phyloP scores from a whole-genome alignment of 202 grass and related monocot species.

The Digitaria exilis region DNA sequence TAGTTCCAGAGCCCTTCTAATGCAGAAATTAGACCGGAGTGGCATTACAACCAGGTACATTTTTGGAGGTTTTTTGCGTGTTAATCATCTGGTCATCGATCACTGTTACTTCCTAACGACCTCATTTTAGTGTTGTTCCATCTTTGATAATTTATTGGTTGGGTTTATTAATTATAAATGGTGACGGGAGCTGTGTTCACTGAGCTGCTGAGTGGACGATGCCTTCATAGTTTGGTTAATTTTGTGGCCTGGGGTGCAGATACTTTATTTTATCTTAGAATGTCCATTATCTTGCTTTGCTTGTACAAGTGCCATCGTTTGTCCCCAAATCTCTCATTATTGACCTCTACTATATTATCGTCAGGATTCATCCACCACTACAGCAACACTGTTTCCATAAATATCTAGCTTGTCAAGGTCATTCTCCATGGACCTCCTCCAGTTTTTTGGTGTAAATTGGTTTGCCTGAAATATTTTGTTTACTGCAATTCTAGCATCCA shows the following conservation, averaged over 20 bases:
- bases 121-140: neutral
- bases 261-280: slow-evolving; percentile 23
- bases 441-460: slow-evolving; percentile 38
- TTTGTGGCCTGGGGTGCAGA: neutral
- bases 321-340: slow-evolving; percentile 44
- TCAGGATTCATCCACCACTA: slow-evolving; percentile 62
- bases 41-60: slow-evolving; percentile 70
- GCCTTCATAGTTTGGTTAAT: neutral
- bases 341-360: slow-evolving; percentile 63
- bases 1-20: slow-evolving; percentile 92
- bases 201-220: neutral
- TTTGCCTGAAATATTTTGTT: slow-evolving; percentile 40
- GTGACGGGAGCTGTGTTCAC: neutral
- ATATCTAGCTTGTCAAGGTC: slow-evolving; percentile 67
- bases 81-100: neutral
- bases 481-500: slow-evolving; percentile 21
- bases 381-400: slow-evolving; percentile 55
- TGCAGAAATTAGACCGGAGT: slow-evolving; percentile 96
- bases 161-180: neutral
- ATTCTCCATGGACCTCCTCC: slow-evolving; percentile 57
- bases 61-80: slow-evolving; percentile 25
- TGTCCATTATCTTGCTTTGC: slow-evolving; percentile 37
- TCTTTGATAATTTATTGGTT: neutral
- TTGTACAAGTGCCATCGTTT: slow-evolving; percentile 31
- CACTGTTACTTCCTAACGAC: neutral